A percentile compares a stretch with the other conserved stretches of the same genome.
phyloP scores from a whole-genome alignment of 176 grass and related monocot genomes.

The Cenchrus purpureus region DNA sequence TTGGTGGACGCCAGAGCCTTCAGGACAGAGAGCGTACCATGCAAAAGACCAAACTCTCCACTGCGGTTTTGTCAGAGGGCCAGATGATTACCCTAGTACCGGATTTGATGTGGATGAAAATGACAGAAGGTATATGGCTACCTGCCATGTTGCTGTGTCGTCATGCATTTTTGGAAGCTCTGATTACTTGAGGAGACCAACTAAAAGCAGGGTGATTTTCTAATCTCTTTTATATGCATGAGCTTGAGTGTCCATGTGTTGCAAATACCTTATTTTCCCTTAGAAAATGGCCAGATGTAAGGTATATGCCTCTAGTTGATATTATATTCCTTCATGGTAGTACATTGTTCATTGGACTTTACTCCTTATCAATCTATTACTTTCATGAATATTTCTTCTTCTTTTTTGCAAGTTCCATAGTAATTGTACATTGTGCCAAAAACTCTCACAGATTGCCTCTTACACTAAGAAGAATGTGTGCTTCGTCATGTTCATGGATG shows the following conservation, averaged over 20 bases:
- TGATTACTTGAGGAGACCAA: constrained; percentile 86
- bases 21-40: constrained; percentile 75
- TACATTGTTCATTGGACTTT: neutral
- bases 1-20: constrained; percentile 75
- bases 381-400: constrained; percentile 16
- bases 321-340: constrained; percentile 6
- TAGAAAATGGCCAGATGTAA: constrained; percentile 29
- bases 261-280: constrained; percentile 17
- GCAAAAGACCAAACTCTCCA: constrained; percentile 83
- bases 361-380: constrained; percentile 4
- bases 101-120: constrained; percentile 80
- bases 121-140: constrained; percentile 69
- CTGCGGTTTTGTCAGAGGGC: constrained; percentile 76
- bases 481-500: constrained; percentile 98
- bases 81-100: constrained; percentile 51
- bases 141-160: constrained; percentile 73
- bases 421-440: constrained; percentile 31
- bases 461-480: constrained; percentile 88
- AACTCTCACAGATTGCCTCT: constrained; percentile 72
- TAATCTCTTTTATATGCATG: constrained; percentile 37
- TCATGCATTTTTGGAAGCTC: constrained; percentile 97
- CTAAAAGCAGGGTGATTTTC: constrained; percentile 77
- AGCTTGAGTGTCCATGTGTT: neutral
- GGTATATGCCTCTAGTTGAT: constrained; percentile 9
- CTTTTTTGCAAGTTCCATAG: constrained; percentile 24